Conservation (phyloP, 768 basidiomycete species). For the Tephrocybe sp. region DNA sequence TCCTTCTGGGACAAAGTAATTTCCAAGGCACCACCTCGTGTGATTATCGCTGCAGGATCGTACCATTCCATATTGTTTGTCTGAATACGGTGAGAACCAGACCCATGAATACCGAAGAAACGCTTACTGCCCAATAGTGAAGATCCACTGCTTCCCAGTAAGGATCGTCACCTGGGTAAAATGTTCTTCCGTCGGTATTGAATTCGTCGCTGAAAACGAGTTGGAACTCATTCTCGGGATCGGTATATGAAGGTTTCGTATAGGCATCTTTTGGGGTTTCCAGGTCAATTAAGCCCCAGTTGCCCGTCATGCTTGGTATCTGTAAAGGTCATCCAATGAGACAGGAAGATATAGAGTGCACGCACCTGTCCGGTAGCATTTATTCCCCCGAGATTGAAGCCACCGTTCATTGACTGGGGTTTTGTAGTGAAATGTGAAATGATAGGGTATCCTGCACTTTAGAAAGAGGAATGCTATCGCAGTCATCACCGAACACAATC, state of each 20-base stretch:
- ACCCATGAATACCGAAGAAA: not conserved
- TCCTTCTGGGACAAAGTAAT: constrained; percentile 67
- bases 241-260: constrained; percentile 47
- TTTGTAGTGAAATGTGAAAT: constrained; percentile 52
- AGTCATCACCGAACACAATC: not conserved
- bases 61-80: constrained; percentile 88
- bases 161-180: constrained; percentile 87
- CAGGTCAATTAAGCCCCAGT: constrained; percentile 69
- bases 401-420: constrained; percentile 46
- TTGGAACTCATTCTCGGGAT: constrained; percentile 52
- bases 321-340: constrained; percentile 17
- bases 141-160: constrained; percentile 86
- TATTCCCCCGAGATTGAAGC: constrained; percentile 75
- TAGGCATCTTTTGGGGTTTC: constrained; percentile 67
- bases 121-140: constrained; percentile 68
- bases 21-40: constrained; percentile 68
- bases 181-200: constrained; percentile 72
- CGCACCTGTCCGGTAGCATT: constrained; percentile 71
- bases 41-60: constrained; percentile 75
- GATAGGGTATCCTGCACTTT: constrained; percentile 62
- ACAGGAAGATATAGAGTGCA: constrained; percentile 2
- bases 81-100: constrained; percentile 23
- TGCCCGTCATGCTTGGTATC: constrained; percentile 60
- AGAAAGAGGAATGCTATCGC: not conserved
- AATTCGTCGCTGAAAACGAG: constrained; percentile 92